These are phyloP conservation scores for Phytophthora nicotianae DNA, from an alignment of 352 stramenopile species.

Conservation along the genomic window DNA sequence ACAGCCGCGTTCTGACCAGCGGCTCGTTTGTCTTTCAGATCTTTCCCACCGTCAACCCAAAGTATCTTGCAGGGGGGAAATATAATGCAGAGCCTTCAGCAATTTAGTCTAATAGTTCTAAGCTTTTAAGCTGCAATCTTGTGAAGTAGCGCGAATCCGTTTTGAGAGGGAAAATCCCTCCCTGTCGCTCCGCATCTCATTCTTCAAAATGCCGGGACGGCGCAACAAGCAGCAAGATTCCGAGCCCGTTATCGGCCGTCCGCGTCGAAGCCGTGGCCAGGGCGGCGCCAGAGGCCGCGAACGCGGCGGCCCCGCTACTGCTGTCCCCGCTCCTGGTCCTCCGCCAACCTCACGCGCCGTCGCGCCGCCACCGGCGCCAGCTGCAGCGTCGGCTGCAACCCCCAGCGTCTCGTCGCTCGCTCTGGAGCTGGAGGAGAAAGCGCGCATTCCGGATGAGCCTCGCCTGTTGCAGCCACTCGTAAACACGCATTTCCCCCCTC, in stretches of 20 bases:
- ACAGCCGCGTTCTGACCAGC: too few species aligned
- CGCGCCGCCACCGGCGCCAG: constrained; percentile 15
- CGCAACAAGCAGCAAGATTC: constrained; percentile 22
- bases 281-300: constrained; percentile 6
- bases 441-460: constrained; percentile 22
- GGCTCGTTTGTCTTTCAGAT: too few species aligned
- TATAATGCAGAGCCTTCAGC: too few species aligned
- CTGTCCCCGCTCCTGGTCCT: not conserved
- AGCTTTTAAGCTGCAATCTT: not conserved
- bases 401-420: constrained; percentile 13
- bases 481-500: constrained; percentile 50
- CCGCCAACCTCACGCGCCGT: not conserved
- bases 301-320: not conserved
- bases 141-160: constrained; percentile 16
- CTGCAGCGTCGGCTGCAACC: constrained; percentile 1
- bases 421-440: constrained; percentile 49
- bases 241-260: constrained; percentile 22
- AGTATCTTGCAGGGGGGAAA: too few species aligned
- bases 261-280: constrained; percentile 11
- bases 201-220: constrained; percentile 25
- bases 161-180: constrained; percentile 2
- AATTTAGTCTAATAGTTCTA: too few species aligned
- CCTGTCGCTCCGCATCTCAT: constrained; percentile 12
- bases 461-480: constrained; percentile 44
- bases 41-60: too few species aligned